Base-by-base conservation (phyloP, 768 basidiomycete species). In the Termitomyces titanicus region DNA sequence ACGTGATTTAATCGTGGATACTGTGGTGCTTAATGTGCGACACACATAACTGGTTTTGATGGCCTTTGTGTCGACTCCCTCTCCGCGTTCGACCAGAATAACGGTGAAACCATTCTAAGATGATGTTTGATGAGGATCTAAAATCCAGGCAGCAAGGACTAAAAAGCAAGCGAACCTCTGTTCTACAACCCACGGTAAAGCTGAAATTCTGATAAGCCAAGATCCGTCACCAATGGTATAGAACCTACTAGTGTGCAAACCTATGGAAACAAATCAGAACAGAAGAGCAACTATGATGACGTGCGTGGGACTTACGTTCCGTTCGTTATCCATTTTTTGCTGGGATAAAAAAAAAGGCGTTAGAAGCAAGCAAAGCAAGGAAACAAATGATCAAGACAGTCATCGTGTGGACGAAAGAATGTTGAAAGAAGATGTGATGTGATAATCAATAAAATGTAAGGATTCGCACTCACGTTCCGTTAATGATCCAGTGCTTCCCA, bases 251-350 rank as follows among this genome's bases (percentile, higher is more conserved):
- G 57, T 74, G 70, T 20, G 75, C 68, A 58, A 75, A 76, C 44
- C 76, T 76, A 49, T 6, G 17, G 33, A 49, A 57, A 12, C 38
- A 3, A 55, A 42, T 59, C 48, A 58, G 45, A 47, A 27, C 18
- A 24, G 31, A 39, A 51, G 18, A 25, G 25, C 11, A 22, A 12
- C 22, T n/a, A 27, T 11, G n/a, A 34, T 51, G 49, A 39, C 25
- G 38, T 24, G 33, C 44, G 17, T 53, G 57, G 43, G 56, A 64
- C 76, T 68, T 56, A 84, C 80, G 76, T 80, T 72, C 84, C 84
- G 64, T 89, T 90, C 31, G 87, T 88, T 63, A 90, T 89, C 87
- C 88, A 90, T 74, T 92, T 92, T 79, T 93, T 94, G 34, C 84
- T 72, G 57, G 34, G 27, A 27, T 40, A 42, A 51, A 59, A 61